A percentile compares a stretch with the other conserved stretches of the same genome.
Conservation (phyloP, 2,329 filamentous ascomycete species). For the Fusarium sp. region DNA sequence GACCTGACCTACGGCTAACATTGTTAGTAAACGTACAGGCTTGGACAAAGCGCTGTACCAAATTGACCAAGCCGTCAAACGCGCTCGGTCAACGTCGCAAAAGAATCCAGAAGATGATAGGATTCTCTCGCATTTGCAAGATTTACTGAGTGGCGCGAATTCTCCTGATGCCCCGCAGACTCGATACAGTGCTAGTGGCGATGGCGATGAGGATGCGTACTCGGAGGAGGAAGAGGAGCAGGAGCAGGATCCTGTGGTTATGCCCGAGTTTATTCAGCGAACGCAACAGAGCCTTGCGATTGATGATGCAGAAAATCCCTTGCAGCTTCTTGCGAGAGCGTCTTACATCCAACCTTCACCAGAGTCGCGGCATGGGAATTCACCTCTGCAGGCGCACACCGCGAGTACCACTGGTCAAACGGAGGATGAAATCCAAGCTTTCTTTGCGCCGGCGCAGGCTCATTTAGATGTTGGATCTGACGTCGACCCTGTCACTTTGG, state of each 20-base stretch:
- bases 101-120: slow-evolving; percentile 58
- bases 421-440: slow-evolving; percentile 66
- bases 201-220: slow-evolving; percentile 46
- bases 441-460: slow-evolving; percentile 73
- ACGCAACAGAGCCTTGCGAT: slow-evolving; percentile 67
- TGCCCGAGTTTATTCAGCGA: slow-evolving; percentile 45
- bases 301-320: slow-evolving; percentile 79
- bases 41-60: slow-evolving; percentile 79
- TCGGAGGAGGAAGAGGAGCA: slow-evolving; percentile 50
- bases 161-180: slow-evolving; percentile 34
- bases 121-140: slow-evolving; percentile 57
- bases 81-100: slow-evolving; percentile 59
- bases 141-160: slow-evolving; percentile 51
- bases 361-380: slow-evolving; percentile 45
- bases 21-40: slow-evolving; percentile 74
- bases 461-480: slow-evolving; percentile 72
- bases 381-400: slow-evolving; percentile 41
- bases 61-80: slow-evolving; percentile 75
- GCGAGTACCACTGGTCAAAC: slow-evolving; percentile 38
- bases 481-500: slow-evolving; percentile 75
- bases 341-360: slow-evolving; percentile 73
- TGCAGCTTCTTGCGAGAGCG: slow-evolving; percentile 77
- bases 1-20: slow-evolving; percentile 3
- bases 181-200: slow-evolving; percentile 28
- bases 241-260: slow-evolving; percentile 40